Conservation (phyloP, 2,329 filamentous ascomycete species). For the Cytospora piceae region DNA sequence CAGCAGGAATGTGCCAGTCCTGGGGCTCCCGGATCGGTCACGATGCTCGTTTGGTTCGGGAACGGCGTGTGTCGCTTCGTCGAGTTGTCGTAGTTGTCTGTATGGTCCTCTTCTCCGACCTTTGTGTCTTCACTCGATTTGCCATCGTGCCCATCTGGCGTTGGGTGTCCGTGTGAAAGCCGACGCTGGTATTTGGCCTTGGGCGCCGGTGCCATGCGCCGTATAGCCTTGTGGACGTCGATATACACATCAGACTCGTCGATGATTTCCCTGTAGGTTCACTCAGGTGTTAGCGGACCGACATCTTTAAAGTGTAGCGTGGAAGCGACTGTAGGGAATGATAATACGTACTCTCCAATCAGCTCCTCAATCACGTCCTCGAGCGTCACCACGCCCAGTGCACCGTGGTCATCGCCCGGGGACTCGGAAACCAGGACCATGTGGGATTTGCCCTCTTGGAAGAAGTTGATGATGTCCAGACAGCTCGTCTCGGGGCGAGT, state of each 20-base stretch:
- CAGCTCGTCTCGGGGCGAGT: constrained; percentile 95
- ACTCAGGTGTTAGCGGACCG: constrained; percentile 32
- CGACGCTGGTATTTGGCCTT: constrained; percentile 62
- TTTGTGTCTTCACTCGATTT: constrained; percentile 35
- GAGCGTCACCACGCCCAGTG: constrained; percentile 89
- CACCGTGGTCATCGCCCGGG: constrained; percentile 88
- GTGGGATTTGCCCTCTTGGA: constrained; percentile 98
- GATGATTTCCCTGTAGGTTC: constrained; percentile 78
- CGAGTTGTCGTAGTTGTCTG: constrained; percentile 37
- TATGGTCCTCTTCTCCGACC: constrained; percentile 36
- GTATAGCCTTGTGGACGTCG: constrained; percentile 96
- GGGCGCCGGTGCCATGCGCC: constrained; percentile 83
- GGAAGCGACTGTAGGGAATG: not conserved
- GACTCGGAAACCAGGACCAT: constrained; percentile 94
- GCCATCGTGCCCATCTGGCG: constrained; percentile 32
- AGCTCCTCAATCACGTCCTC: constrained; percentile 99
- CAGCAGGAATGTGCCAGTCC: constrained; percentile 60
- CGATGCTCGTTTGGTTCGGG: constrained; percentile 44
- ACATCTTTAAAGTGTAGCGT: not conserved
- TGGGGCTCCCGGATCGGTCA: constrained; percentile 50
- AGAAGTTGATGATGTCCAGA: constrained; percentile 98
- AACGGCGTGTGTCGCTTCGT: constrained; percentile 41
- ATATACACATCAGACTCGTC: constrained; percentile 98
- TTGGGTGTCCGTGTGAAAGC: constrained; percentile 36
- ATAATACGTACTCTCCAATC: constrained; percentile 82